Conservation (phyloP, 495 filamentous ascomycete species). For the Podospora tetraspora region DNA sequence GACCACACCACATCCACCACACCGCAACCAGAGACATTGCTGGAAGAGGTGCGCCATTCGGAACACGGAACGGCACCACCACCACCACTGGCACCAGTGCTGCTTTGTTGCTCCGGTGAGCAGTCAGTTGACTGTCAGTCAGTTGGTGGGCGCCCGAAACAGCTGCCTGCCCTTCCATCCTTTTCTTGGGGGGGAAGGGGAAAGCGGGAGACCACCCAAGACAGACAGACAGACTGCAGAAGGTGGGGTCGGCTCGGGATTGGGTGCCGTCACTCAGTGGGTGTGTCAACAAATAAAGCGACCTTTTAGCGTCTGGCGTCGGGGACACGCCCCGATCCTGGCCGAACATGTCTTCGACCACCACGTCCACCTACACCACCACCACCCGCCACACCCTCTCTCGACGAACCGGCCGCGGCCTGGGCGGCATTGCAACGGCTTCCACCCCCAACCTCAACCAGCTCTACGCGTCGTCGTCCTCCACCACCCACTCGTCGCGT, state of each 20-base stretch:
- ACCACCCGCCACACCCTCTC: conserved; percentile 65
- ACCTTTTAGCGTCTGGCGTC: not conserved
- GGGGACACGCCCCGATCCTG: conserved; percentile 11
- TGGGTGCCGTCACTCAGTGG: conserved; percentile 2
- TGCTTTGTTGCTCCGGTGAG: not conserved
- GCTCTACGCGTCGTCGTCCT: conserved; percentile 38
- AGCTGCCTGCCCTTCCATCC: too few species aligned
- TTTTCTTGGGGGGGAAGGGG: too few species aligned
- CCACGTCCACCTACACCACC: conserved; percentile 63
- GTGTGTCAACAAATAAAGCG: conserved; percentile 30
- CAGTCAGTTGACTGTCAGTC: not conserved
- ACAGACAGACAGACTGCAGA: not conserved
- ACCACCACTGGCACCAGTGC: not conserved
- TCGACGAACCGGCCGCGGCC: conserved; percentile 23
- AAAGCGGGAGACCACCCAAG: not conserved
- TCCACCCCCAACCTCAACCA: conserved; percentile 56
- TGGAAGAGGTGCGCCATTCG: not conserved
- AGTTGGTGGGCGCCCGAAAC: conserved; percentile 4
- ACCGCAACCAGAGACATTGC: not conserved
- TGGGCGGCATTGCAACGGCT: conserved; percentile 46
- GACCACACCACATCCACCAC: not conserved
- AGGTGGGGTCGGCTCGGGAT: not conserved
- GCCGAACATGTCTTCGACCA: conserved; percentile 31
- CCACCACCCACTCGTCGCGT: conserved; percentile 30
- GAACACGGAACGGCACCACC: not conserved